A percentile compares a stretch with the other conserved stretches of the same genome.
Conservation (phyloP, 75 land plant species). For the Pinus tabuliformis region DNA sequence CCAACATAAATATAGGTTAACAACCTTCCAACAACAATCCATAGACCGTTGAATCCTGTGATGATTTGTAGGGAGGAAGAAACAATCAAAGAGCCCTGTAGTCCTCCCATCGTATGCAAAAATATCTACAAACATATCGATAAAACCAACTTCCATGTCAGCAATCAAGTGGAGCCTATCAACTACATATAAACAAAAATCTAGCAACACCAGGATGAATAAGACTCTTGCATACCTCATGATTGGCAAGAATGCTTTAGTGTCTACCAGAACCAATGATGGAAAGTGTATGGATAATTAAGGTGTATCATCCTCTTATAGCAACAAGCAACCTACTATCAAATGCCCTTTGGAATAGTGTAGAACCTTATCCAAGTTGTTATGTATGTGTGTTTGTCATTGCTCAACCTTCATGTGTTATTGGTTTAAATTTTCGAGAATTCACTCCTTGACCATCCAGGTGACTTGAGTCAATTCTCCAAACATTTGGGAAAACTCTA, state of each 20-base stretch:
- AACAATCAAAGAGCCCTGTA: too few relatives aligned
- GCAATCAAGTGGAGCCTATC: not conserved
- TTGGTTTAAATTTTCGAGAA: too few relatives aligned
- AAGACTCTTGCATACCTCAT: constrained; percentile 28
- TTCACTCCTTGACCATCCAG: too few relatives aligned
- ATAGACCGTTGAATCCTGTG: too few relatives aligned
- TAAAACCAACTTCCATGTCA: not conserved
- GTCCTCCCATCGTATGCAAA: constrained; percentile 11
- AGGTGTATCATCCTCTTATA: constrained; percentile 79
- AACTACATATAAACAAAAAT: not conserved
- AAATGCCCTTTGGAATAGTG: constrained; percentile 55
- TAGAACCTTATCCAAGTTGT: too few relatives aligned
- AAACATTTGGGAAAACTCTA: too few relatives aligned
- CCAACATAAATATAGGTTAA: too few relatives aligned
- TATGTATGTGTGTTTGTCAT: too few relatives aligned
- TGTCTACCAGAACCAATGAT: constrained; percentile 60
- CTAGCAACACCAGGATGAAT: not conserved
- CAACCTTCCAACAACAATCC: too few relatives aligned
- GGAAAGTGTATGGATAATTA: constrained; percentile 64
- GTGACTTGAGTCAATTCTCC: too few relatives aligned
- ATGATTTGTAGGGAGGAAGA: too few relatives aligned
- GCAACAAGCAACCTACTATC: constrained; percentile 88
- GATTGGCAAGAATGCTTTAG: constrained; percentile 30
- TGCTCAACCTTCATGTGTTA: too few relatives aligned
- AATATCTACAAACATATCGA: constrained; percentile 57